These are phyloP conservation scores for Bryopsis sp. DNA, from an alignment of 139 green algal species.

Conservation along the genomic window DNA sequence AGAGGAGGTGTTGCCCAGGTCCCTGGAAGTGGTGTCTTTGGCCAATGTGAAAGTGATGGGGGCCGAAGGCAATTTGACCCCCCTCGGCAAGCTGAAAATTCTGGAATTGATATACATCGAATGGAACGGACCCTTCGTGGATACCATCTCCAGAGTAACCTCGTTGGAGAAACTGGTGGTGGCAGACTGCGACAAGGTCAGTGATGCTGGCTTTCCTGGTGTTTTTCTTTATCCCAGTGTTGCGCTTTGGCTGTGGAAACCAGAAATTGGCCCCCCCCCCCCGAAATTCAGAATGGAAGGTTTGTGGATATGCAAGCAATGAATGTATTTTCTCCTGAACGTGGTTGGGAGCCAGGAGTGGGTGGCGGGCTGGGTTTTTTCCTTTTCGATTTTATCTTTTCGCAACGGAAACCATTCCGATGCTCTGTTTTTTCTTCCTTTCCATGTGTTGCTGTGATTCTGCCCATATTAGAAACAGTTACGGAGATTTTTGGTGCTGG, in stretches of 20 bases:
- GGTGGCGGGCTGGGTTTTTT: no score
- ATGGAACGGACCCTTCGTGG: slow-evolving; percentile 1
- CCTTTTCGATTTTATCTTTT: no score
- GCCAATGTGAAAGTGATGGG: not conserved
- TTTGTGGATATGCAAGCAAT: no score
- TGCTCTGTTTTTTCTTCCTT: no score
- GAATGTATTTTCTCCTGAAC: no score
- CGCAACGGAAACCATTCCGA: no score
- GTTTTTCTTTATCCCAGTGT: not conserved
- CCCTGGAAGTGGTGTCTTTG: not conserved
- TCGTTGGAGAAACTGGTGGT: not conserved
- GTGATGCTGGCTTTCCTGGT: no score
- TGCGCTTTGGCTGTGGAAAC: not conserved
- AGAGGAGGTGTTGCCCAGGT: not conserved
- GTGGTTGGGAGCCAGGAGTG: no score
- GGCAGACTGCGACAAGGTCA: slow-evolving; percentile 3
- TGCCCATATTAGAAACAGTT: no score
- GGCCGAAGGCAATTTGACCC: not conserved
- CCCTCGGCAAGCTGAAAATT: not conserved
- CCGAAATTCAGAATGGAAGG: not conserved
- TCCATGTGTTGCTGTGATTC: no score
- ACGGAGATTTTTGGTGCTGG: no score
- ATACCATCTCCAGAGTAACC: not conserved
- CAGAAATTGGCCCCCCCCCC: not conserved
- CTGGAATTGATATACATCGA: slow-evolving; percentile 6